Evolutionary conservation across 495 filamentous ascomycete genomes (phyloP).

Genomic region (Parmelia sp.): DNA sequence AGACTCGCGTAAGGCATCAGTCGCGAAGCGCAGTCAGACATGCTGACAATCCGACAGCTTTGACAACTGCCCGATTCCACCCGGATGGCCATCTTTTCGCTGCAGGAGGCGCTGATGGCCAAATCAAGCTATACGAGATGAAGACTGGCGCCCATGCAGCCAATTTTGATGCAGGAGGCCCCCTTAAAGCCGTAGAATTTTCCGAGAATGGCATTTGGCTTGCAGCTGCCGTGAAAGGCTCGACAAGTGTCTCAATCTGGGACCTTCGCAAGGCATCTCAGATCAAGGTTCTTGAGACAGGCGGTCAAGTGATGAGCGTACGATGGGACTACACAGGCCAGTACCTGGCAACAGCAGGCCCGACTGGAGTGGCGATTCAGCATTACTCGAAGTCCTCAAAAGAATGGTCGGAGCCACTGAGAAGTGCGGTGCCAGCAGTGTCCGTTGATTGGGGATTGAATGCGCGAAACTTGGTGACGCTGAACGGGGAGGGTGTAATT

Average conservation of each 20-base stretch:
- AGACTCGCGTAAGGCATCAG: slow-evolving; percentile 58
- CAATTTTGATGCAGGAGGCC: slow-evolving; percentile 57
- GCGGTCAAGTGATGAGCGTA: slow-evolving; percentile 62
- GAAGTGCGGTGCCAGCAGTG: slow-evolving; percentile 63
- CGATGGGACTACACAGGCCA: slow-evolving; percentile 94
- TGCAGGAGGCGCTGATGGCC: slow-evolving; percentile 64
- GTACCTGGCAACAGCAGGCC: slow-evolving; percentile 76
- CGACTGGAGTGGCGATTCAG: slow-evolving; percentile 76
- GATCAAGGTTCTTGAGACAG: slow-evolving; percentile 76
- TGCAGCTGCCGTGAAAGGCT: slow-evolving; percentile 65
- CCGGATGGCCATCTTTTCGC: slow-evolving; percentile 94
- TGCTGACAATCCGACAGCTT: slow-evolving; percentile 49
- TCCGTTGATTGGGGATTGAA: slow-evolving; percentile 70
- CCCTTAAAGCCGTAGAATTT: slow-evolving; percentile 71
- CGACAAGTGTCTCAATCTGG: slow-evolving; percentile 74
- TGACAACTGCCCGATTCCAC: slow-evolving; percentile 80
- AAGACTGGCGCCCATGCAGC: slow-evolving; percentile 65
- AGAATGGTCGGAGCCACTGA: slow-evolving; percentile 80
- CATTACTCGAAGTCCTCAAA: slow-evolving; percentile 79
- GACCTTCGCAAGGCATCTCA: slow-evolving; percentile 78
- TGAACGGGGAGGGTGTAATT: slow-evolving; percentile 70
- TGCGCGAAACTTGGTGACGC: slow-evolving; percentile 65
- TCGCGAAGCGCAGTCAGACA: background rate
- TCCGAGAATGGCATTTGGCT: slow-evolving; percentile 98
- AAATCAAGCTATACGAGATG: slow-evolving; percentile 81